Evolutionary conservation across 371 early-diverging fungal species (phyloP), one percentile per base, ranked within the genome.

Genomic region (Rhizopus delemar): DNA sequence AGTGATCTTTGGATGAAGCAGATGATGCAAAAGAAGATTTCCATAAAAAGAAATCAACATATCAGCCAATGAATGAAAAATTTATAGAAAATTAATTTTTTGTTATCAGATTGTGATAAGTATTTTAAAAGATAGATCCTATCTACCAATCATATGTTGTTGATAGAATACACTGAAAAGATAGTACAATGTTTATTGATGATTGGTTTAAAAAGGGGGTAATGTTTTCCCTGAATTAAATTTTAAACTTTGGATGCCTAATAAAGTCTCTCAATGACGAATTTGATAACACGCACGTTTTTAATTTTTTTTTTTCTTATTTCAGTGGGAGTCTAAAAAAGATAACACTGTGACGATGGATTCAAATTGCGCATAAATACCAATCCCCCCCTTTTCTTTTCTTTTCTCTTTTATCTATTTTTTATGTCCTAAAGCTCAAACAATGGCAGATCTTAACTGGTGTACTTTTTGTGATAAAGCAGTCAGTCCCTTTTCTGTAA

Each of bases 401-500:
- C 29, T 9, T 48, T 28, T 52, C 43, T 39, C 22, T 41, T 35
- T 34, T 28, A n/a, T 58, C 39, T 29, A 13, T 49, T 50, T 51
- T 43, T n/a, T 43, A 43, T 43, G 43, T 15, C 43, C 1, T 43
- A 43, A 43, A 43, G 15, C 43, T 15, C 11, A 43, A 48, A 56
- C 35, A 8, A 71, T 71, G 71, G 48, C 62, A 31, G 68, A 71
- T 56, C 56, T 70, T 11, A 71, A 74, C 46, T 74, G 74, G 74
- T 74, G 74, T 62, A 72, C 75, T 12, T 72, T 59, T 49, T 75
- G 75, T 45, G 75, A 75, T 50, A 71, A 67, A 57, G 69, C 74
- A 39, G 57, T 77, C 38, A 71, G 56, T 41, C 75, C 68, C 38
- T 72, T 62, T 43, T 72, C 72, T 16, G 75, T 75, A 70, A 59